These are phyloP conservation scores for Dictyophora rubrovolvata DNA, from an alignment of 768 basidiomycete genomes.

Conservation along the genomic window DNA sequence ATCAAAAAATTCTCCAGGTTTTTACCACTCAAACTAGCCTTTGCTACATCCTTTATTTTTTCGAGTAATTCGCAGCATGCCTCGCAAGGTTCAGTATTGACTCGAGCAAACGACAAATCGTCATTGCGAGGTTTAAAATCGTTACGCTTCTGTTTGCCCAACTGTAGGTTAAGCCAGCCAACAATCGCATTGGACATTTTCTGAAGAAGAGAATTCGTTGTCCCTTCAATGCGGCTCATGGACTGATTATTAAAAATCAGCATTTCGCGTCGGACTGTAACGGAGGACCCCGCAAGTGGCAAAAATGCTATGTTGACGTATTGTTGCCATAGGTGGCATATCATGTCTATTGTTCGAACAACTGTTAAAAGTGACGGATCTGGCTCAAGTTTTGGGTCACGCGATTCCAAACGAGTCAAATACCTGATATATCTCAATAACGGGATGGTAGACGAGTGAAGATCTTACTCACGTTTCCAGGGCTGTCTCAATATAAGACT, in stretches of 20 bases:
- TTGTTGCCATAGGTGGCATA: constrained; percentile 95
- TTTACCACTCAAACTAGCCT: constrained; percentile 76
- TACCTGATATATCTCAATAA: constrained; percentile 31
- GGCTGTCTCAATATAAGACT: constrained; percentile 81
- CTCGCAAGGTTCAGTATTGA: constrained; percentile 88
- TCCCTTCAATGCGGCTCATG: constrained; percentile 75
- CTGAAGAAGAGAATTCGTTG: constrained; percentile 70
- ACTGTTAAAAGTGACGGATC: constrained; percentile 56
- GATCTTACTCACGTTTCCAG: constrained; percentile 76
- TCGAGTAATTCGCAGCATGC: constrained; percentile 79
- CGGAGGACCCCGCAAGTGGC: constrained; percentile 75
- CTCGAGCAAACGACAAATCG: constrained; percentile 86
- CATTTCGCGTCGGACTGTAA: constrained; percentile 88
- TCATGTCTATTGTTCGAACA: constrained; percentile 67
- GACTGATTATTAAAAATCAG: constrained; percentile 83
- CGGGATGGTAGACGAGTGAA: background rate
- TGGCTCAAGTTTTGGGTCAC: constrained; percentile 74
- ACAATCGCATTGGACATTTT: constrained; percentile 72
- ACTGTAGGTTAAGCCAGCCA: constrained; percentile 61
- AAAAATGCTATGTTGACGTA: constrained; percentile 87
- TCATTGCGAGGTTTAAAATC: constrained; percentile 98
- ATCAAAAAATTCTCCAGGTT: constrained; percentile 88
- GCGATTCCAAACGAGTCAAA: constrained; percentile 60
- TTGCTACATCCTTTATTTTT: constrained; percentile 66
- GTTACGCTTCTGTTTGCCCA: constrained; percentile 87